These are phyloP conservation scores for Adenanthera pavonina DNA, from an alignment of 306 rosid genomes.

Conservation along the genomic window DNA sequence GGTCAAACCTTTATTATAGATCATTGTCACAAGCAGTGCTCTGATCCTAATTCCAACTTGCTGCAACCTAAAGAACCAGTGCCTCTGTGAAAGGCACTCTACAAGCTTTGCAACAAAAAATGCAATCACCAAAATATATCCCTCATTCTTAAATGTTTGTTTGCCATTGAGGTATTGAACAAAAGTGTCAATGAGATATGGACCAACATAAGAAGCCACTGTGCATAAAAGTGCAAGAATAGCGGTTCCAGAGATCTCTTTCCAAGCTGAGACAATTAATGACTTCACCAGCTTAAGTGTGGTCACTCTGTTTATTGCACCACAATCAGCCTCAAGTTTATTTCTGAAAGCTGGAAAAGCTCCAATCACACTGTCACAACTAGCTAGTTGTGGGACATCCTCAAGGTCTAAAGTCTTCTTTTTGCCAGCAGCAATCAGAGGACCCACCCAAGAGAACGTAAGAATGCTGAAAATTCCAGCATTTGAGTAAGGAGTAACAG, in stretches of 20 bases:
- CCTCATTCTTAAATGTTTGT: constrained; percentile 48
- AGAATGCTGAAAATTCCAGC: constrained; percentile 63
- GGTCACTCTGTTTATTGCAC: constrained; percentile 41
- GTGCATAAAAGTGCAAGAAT: constrained; percentile 33
- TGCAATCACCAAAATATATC: constrained; percentile 46
- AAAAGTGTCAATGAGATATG: constrained; percentile 54
- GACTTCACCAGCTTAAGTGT: constrained; percentile 51
- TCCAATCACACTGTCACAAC: constrained; percentile 46
- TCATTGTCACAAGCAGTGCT: constrained; percentile 41
- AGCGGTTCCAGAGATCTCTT: constrained; percentile 50
- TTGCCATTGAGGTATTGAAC: constrained; percentile 56
- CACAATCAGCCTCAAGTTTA: constrained; percentile 52
- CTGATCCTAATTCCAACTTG: constrained; percentile 51
- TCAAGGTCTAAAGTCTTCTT: constrained; percentile 54
- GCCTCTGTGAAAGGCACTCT: constrained; percentile 50
- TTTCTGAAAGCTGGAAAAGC: constrained; percentile 43
- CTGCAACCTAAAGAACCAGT: constrained; percentile 52
- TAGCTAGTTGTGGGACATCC: constrained; percentile 58
- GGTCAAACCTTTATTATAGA: constrained; percentile 48
- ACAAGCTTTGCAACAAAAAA: constrained; percentile 53
- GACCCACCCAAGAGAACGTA: constrained; percentile 56
- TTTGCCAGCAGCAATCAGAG: constrained; percentile 52
- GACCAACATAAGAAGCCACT: constrained; percentile 63
- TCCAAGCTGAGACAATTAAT: constrained; percentile 45
- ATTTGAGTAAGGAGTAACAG: constrained; percentile 56